These are phyloP conservation scores for Gastrolobium bilobum DNA, from an alignment of 306 rosid genomes.

Conservation along the genomic window DNA sequence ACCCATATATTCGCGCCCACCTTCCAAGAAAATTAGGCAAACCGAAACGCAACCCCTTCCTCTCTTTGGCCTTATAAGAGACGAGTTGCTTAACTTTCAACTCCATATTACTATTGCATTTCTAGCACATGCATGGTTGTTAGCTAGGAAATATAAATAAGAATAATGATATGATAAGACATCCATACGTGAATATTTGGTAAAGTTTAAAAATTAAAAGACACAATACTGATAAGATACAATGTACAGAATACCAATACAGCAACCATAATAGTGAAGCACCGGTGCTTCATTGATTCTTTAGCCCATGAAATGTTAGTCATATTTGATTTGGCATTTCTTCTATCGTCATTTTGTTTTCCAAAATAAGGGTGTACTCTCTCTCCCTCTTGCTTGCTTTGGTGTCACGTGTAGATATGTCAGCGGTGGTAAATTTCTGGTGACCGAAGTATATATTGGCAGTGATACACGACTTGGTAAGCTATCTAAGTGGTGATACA, in stretches of 20 bases:
- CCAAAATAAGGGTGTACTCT: neutral
- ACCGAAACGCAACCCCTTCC: too few relatives aligned
- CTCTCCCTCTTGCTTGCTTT: neutral
- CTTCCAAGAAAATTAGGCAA: constrained; percentile 4
- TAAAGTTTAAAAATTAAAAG: too few relatives aligned
- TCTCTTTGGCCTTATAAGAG: too few relatives aligned
- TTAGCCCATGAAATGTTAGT: too few relatives aligned
- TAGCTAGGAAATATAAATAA: neutral
- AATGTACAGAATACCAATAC: too few relatives aligned
- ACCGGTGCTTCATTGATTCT: too few relatives aligned
- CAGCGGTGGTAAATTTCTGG: neutral
- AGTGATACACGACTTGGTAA: constrained; percentile 15
- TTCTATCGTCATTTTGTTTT: neutral
- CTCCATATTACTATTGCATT: neutral
- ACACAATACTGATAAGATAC: too few relatives aligned
- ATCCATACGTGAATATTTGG: too few relatives aligned
- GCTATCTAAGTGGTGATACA: neutral
- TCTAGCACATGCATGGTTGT: constrained; percentile 4
- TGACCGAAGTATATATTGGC: neutral
- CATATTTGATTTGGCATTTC: neutral
- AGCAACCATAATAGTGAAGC: too few relatives aligned
- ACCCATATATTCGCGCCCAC: neutral
- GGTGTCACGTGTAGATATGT: neutral
- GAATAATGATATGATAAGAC: too few relatives aligned
- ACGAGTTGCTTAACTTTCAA: too few relatives aligned